Evolutionary conservation across 495 filamentous ascomycete genomes (phyloP).

Genomic region (Aspergillus steynii): DNA sequence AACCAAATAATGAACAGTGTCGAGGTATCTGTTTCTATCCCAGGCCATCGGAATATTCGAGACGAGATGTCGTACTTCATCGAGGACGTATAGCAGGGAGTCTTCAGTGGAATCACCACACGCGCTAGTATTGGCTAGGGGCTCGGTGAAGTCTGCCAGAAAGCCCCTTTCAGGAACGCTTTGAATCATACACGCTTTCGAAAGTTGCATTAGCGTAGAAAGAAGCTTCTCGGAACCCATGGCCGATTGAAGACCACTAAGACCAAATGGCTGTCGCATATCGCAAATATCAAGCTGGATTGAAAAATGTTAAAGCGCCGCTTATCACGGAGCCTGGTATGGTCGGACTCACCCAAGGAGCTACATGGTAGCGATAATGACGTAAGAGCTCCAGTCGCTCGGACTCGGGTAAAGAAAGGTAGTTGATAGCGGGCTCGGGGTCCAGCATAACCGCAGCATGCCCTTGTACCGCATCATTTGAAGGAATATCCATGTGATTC

Average conservation of each 20-base stretch:
- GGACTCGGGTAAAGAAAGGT: conserved; percentile 12
- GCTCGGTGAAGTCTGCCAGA: neutral
- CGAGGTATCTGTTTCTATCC: neutral
- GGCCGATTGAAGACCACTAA: conserved; percentile 30
- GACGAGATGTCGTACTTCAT: neutral
- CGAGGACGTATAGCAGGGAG: conserved; percentile 1
- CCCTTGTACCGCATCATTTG: neutral
- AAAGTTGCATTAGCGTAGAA: conserved; percentile 26
- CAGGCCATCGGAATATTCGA: neutral
- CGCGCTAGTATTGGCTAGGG: neutral
- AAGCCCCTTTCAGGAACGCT: neutral
- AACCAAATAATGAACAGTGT: conserved; percentile 16
- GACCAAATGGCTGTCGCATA: conserved; percentile 33
- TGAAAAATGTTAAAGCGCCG: neutral
- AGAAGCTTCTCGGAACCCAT: conserved; percentile 23
- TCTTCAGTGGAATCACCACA: neutral
- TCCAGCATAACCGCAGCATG: neutral
- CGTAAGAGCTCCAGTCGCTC: conserved; percentile 31
- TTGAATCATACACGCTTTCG: conserved; percentile 23
- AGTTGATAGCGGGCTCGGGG: neutral
- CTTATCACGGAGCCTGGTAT: neutral
- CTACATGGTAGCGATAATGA: conserved; percentile 38
- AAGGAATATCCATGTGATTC: neutral
- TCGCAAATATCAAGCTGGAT: conserved; percentile 36
- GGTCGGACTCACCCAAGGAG: conserved; percentile 31